Percentiles rank a stretch among this genome's conserved stretches.
Evolutionary conservation across 2,329 filamentous ascomycete genomes (phyloP).

Genomic region (Rhynchosporium graminicola): DNA sequence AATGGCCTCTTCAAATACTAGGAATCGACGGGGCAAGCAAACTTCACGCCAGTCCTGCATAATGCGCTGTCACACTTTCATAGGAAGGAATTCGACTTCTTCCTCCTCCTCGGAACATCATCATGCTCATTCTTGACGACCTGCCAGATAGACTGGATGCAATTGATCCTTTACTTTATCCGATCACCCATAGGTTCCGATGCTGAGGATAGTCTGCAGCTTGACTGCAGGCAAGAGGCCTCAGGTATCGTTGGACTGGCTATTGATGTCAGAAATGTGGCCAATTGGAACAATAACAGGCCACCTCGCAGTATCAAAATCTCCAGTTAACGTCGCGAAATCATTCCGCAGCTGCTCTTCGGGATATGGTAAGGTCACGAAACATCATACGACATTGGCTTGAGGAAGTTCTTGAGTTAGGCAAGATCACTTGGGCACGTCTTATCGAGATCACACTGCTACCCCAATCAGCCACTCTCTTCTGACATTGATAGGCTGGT

Average conservation of each 20-base stretch:
- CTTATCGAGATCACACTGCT: no score
- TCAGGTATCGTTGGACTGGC: slow-evolving; percentile 15
- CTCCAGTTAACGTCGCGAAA: no score
- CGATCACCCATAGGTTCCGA: slow-evolving; percentile 14
- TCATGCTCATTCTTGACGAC: slow-evolving; percentile 29
- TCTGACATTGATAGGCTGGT: no score
- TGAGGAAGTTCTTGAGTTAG: no score
- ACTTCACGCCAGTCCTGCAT: slow-evolving; percentile 31
- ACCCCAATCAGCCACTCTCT: no score
- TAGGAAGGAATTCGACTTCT: slow-evolving; percentile 29
- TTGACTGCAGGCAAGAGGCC: slow-evolving; percentile 16
- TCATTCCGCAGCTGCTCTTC: no score
- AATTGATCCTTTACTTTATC: slow-evolving; percentile 13
- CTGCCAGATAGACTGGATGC: slow-evolving; percentile 25
- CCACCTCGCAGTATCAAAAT: no score
- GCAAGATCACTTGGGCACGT: no score
- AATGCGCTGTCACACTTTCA: slow-evolving; percentile 37
- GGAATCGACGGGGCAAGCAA: slow-evolving; percentile 27
- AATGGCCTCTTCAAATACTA: slow-evolving; percentile 28
- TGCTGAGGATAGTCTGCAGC: slow-evolving; percentile 5
- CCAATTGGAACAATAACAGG: no score
- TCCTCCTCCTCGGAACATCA: slow-evolving; percentile 19
- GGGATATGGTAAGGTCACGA: no score
- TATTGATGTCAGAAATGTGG: background rate
- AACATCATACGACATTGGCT: no score